Evolutionary conservation across 108 stramenopile species (phyloP), one percentile per base, ranked within the genome.

Genomic region (Asterionellopsis glacialis): DNA sequence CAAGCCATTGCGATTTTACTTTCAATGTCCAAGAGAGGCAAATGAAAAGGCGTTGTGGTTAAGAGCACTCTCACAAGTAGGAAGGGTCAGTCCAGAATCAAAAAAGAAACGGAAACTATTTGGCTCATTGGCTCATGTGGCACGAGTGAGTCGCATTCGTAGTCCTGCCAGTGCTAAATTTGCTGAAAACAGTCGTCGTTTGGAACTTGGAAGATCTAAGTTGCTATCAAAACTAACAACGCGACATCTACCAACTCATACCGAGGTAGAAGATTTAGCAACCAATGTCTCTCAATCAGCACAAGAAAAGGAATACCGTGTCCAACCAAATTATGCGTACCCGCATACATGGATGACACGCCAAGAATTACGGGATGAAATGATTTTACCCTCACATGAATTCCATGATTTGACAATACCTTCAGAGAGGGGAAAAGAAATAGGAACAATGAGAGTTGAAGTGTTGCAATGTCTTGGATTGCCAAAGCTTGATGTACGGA

Each of bases 311-410:
- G 79, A 80, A 62, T 82, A 62, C 55, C 53, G 69, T 14, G 80
- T 81, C 0, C 51, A 55, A 26, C 87, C 87, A 51, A 42, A 45
- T 11, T 83, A 85, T 65, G 76, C 80, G 1, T 88, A 88, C 51
- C 83, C 70, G 19, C 77, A 88, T 50, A 62, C 70, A 57, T 71
- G 79, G 64, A 85, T 84, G 83, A 83, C 83, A 2, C 55, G 69
- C 7, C 50, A 64, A 43, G 83, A 85, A 52, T 26, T 88, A 39
- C 49, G 63, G 2, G 59, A 68, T 7, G 87, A 85, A 52, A 84
- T 76, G 75, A 24, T 62, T 18, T 52, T 67, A 41, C 68, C 79
- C 16, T 71, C 70, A 67, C 51, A 62, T 55, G 60, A 64, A 57
- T 72, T 77, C 54, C 72, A 82, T 64, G 76, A 82, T 33, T 41